Base-by-base conservation (phyloP, 1,284 basidiomycete species). In the Cryptococcus maquisensis region DNA sequence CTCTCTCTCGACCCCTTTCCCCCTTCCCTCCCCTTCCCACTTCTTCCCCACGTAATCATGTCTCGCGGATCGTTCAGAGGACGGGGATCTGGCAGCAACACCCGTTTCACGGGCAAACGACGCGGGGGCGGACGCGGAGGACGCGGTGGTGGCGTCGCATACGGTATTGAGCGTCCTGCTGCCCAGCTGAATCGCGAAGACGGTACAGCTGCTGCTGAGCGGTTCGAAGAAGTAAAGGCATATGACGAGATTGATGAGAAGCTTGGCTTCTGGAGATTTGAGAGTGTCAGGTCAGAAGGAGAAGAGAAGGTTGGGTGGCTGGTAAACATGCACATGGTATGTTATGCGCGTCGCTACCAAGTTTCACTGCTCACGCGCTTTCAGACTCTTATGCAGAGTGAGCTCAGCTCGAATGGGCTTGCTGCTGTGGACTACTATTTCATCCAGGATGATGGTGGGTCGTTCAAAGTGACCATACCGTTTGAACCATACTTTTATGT, bases 361-460 rank as follows among this genome's bases (percentile, higher is more conserved):
- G 20, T 28, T 23, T 38, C n/a, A 10, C 20, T 40, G 20, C 46
- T 50, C 52, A 49, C 37, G 39, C 40, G 16, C 20, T 10, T 13
- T 15, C 55, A 92, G 85, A 97, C 92, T 0, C 77, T 96, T 4
- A 73, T 96, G 18, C 88, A 90, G 72, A 91, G 94, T 66, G 78
- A 88, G 3, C 85, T 88, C 43, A 86, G 85, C 78, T 81, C 87
- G 7, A 82, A 82, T 13, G 92, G 92, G 16, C 86, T 85, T 61
- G 88, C 90, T 5, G 93, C 87, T 10, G 94, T 99, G 10, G 95
- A 99, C 69, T 97, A 87, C 66, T 98, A 97, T 75, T 98, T 99
- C 68, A 92, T 98, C 64, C 86, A 98, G 77, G 94, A 98, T 68
- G 93, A 98, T 61, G 95, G 95, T 4, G 84, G 83, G 35, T 90